Percentiles rank a stretch among this genome's conserved stretches.
phyloP scores from a whole-genome alignment of 768 basidiomycete genomes.

The Suillus placidus region DNA sequence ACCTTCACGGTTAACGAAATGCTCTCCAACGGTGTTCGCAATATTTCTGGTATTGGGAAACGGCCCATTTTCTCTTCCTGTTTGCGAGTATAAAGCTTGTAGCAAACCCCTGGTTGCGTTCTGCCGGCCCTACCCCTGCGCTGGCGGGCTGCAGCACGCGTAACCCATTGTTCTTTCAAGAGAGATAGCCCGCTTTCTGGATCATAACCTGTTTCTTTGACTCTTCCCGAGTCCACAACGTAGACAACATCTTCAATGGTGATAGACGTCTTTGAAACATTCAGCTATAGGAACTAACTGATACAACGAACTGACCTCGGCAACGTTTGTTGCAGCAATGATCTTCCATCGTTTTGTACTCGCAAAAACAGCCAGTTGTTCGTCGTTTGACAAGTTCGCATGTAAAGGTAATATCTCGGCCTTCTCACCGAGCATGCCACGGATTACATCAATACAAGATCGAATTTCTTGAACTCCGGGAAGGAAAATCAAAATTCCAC shows the following conservation, averaged over 20 bases:
- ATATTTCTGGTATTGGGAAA: constrained; percentile 86
- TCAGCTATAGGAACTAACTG: constrained; percentile 2
- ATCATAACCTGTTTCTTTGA: constrained; percentile 80
- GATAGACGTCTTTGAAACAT: constrained; percentile 69
- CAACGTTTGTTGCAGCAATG: constrained; percentile 89
- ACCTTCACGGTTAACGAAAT: constrained; percentile 82
- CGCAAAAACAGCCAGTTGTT: constrained; percentile 79
- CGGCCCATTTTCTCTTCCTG: constrained; percentile 68
- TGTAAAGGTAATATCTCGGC: constrained; percentile 77
- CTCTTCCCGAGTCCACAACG: constrained; percentile 83
- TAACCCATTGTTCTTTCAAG: constrained; percentile 79
- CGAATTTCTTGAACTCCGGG: constrained; percentile 90
- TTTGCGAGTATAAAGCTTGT: constrained; percentile 81
- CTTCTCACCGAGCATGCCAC: constrained; percentile 33
- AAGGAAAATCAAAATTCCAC: constrained; percentile 84
- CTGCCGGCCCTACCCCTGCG: constrained; percentile 90
- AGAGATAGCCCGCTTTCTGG: constrained; percentile 70
- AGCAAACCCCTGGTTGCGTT: constrained; percentile 80
- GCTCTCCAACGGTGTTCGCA: constrained; percentile 82
- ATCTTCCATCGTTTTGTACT: constrained; percentile 73
- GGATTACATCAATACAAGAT: constrained; percentile 69
- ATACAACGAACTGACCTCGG: constrained; percentile 57
- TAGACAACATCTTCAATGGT: constrained; percentile 89
- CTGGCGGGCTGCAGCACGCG: constrained; percentile 79
- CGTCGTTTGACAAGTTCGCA: constrained; percentile 83